Percentiles rank a stretch among this genome's conserved stretches.
Evolutionary conservation across 2,329 filamentous ascomycete species (phyloP).

Genomic region (Hypoxylon sp.): DNA sequence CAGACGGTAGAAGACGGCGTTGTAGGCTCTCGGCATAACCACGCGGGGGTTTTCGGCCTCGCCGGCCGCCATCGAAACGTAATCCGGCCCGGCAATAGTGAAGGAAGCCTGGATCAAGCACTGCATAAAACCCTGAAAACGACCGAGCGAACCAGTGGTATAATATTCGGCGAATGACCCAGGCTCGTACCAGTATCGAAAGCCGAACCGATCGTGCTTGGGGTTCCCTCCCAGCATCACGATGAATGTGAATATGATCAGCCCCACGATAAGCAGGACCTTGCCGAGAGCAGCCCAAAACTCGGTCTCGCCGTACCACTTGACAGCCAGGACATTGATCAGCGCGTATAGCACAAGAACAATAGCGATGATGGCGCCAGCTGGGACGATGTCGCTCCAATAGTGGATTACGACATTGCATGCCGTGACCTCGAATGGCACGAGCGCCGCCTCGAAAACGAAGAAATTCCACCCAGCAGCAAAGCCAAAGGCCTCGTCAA

Average conservation of each 20-base stretch:
- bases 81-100: constrained; percentile 68
- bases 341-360: constrained; percentile 60
- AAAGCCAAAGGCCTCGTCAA: constrained; percentile 78
- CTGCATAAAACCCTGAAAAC: constrained; percentile 77
- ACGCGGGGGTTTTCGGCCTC: constrained; percentile 75
- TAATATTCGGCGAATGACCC: constrained; percentile 75
- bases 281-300: constrained; percentile 79
- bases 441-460: constrained; percentile 71
- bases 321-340: constrained; percentile 76
- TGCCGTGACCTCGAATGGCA: constrained; percentile 73
- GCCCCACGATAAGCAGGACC: constrained; percentile 73
- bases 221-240: constrained; percentile 87
- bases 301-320: constrained; percentile 79
- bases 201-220: constrained; percentile 73
- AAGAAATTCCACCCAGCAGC: constrained; percentile 80
- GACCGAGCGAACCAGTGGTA: constrained; percentile 70
- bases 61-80: constrained; percentile 68
- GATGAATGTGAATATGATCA: constrained; percentile 81
- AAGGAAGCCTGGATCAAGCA: constrained; percentile 77
- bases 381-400: constrained; percentile 68
- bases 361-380: constrained; percentile 68
- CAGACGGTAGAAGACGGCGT: constrained; percentile 80
- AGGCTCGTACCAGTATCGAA: constrained; percentile 71
- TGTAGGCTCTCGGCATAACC: constrained; percentile 77
- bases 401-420: constrained; percentile 69